Evolutionary conservation across 768 basidiomycete species (phyloP).

Genomic region (Collybia nuda): DNA sequence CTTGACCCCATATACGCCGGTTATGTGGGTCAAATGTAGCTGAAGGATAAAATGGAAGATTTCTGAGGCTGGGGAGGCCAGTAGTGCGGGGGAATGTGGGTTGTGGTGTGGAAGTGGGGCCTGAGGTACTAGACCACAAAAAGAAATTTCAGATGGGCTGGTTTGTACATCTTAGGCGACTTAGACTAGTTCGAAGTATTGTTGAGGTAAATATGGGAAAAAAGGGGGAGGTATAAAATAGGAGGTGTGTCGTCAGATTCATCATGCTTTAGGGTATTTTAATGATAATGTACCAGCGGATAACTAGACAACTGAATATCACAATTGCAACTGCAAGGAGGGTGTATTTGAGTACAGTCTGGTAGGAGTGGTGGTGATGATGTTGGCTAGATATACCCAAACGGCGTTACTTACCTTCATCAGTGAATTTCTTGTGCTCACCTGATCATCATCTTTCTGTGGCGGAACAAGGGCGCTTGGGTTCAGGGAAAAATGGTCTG

Average conservation of each 20-base stretch:
- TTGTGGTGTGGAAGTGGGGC: slow-evolving; percentile 1
- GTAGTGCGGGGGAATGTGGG: slow-evolving; percentile 17
- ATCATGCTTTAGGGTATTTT: slow-evolving; percentile 4
- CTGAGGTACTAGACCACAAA: slow-evolving; percentile 3
- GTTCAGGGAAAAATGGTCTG: slow-evolving; percentile 25
- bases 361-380: neutral
- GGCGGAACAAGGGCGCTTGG: slow-evolving; percentile 26
- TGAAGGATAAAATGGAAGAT: slow-evolving; percentile 8
- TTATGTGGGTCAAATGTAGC: slow-evolving; percentile 6
- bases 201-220: neutral
- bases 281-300: slow-evolving; percentile 34
- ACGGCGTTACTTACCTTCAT: slow-evolving; percentile 20
- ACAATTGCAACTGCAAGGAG: slow-evolving; percentile 24
- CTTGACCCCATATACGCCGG: slow-evolving; percentile 28
- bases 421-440: slow-evolving; percentile 8
- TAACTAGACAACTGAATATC: slow-evolving; percentile 17
- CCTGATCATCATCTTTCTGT: neutral
- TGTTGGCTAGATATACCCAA: slow-evolving; percentile 24
- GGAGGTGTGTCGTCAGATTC: slow-evolving; percentile 13
- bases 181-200: slow-evolving; percentile 8
- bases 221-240: slow-evolving; percentile 49
- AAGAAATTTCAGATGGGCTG: slow-evolving; percentile 14
- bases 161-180: slow-evolving; percentile 6
- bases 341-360: slow-evolving; percentile 30
- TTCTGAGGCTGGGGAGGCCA: slow-evolving; percentile 18